Evolutionary conservation across 441 rosid species (phyloP).

Genomic region (Cnidoscolus chayamansa): DNA sequence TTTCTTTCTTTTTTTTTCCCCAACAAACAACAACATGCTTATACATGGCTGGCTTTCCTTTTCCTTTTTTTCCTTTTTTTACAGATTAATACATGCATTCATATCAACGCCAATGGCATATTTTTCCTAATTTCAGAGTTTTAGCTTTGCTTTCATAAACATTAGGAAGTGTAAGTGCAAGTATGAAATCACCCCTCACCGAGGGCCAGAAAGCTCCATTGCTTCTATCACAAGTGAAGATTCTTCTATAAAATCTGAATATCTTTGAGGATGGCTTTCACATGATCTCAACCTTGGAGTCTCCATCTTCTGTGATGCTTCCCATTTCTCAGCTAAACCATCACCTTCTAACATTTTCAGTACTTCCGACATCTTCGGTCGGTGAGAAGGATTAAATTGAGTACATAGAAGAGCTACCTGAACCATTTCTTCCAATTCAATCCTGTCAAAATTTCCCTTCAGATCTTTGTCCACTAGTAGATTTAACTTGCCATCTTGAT

Average conservation of each 20-base stretch:
- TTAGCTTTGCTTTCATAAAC: constrained; percentile 24
- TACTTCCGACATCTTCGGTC: constrained; percentile 84
- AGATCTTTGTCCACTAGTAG: constrained; percentile 80
- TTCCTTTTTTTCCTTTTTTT: constrained; percentile 21
- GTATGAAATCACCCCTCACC: constrained; percentile 33
- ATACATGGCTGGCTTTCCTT: constrained; percentile 31
- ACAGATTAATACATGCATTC: constrained; percentile 50
- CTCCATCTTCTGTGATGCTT: constrained; percentile 53
- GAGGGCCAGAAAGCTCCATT: constrained; percentile 92
- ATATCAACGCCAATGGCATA: constrained; percentile 29
- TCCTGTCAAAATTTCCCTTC: constrained; percentile 49
- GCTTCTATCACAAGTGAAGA: constrained; percentile 90
- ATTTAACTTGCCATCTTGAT: constrained; percentile 70
- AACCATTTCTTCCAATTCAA: constrained; percentile 78
- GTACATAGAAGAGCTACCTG: constrained; percentile 88
- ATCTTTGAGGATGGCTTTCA: constrained; percentile 40
- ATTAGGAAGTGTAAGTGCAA: neutral
- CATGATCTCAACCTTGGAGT: constrained; percentile 41
- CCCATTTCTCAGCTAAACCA: constrained; percentile 89
- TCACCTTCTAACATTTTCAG: constrained; percentile 87
- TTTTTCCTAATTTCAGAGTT: constrained; percentile 22
- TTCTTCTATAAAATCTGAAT: constrained; percentile 70
- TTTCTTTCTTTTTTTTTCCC: neutral
- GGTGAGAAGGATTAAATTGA: constrained; percentile 63
- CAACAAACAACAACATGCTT: constrained; percentile 29